Percentiles rank a stretch among this genome's conserved stretches.
phyloP scores from a whole-genome alignment of 345 rosid species.

The Bruguiera parviflora region DNA sequence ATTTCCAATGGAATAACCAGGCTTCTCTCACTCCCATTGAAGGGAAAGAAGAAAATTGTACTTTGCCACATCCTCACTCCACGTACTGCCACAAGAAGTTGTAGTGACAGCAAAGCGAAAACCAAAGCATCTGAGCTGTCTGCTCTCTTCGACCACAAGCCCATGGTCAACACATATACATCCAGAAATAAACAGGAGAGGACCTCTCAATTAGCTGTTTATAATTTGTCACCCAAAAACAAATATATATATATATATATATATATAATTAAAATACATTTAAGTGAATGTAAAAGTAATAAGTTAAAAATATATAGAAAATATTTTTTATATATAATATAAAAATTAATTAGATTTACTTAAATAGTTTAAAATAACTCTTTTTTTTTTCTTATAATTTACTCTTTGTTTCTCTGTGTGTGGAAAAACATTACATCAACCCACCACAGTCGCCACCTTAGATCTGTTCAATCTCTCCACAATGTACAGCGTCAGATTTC shows the following conservation, averaged over 20 bases:
- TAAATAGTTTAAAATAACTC: no score
- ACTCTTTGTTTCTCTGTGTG: neutral
- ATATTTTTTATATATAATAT: no score
- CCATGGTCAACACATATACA: neutral
- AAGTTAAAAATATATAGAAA: neutral
- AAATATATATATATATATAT: no score
- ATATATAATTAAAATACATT: neutral
- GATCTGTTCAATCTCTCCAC: neutral
- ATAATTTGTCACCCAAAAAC: neutral
- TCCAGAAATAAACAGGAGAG: neutral
- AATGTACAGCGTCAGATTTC: neutral
- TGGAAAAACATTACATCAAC: conserved; percentile 2
- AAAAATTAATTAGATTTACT: no score
- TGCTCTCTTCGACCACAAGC: conserved; percentile 24
- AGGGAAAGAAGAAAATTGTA: conserved; percentile 15
- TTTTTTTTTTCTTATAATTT: neutral
- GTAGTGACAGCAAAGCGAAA: conserved; percentile 12
- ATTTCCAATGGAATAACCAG: no score
- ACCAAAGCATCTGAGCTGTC: neutral
- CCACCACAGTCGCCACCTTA: neutral
- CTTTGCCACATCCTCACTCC: conserved; percentile 38
- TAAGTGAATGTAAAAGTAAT: neutral
- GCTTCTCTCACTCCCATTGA: no score
- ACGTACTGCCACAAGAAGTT: neutral
- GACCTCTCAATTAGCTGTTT: conserved; percentile 30